Percentiles rank a stretch among this genome's conserved stretches.
Evolutionary conservation across 2,329 filamentous ascomycete species (phyloP).

Genomic region (Claviceps maximensis): DNA sequence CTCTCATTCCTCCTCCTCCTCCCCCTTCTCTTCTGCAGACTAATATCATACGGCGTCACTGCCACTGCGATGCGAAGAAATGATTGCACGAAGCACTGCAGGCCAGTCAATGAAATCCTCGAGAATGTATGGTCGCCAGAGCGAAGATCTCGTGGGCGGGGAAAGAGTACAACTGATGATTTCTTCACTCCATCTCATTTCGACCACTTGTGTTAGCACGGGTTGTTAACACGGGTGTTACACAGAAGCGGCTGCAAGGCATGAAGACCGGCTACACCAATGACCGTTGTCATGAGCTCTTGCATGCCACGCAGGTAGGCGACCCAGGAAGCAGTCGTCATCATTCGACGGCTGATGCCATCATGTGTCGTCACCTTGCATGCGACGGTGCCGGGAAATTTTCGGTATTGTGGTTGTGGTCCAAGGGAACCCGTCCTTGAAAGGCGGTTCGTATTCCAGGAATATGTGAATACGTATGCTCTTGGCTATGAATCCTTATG

Average conservation of each 20-base stretch:
- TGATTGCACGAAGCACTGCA: too few species aligned
- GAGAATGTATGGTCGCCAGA: too few species aligned
- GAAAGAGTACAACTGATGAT: not conserved
- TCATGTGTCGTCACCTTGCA: conserved; percentile 4
- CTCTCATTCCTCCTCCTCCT: not conserved
- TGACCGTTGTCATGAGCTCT: not conserved
- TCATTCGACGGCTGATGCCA: conserved; percentile 5
- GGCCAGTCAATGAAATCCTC: too few species aligned
- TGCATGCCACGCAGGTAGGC: conserved; percentile 1
- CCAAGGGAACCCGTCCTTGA: conserved; percentile 1
- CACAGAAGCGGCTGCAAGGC: not conserved
- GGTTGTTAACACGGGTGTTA: not conserved
- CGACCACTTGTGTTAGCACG: not conserved
- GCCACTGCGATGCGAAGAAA: too few species aligned
- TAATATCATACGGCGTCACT: too few species aligned
- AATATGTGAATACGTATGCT: conserved; percentile 7
- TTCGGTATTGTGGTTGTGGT: conserved; percentile 5
- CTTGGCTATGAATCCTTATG: conserved; percentile 2
- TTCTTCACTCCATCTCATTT: not conserved
- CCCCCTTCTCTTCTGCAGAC: too few species aligned
- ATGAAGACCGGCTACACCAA: not conserved
- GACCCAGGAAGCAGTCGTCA: not conserved
- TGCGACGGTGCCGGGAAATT: conserved; percentile 4
- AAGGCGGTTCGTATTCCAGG: conserved; percentile 7
- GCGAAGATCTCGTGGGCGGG: too few species aligned